Conservation (phyloP, 768 basidiomycete genomes). For the Tricholoma furcatifolium region DNA sequence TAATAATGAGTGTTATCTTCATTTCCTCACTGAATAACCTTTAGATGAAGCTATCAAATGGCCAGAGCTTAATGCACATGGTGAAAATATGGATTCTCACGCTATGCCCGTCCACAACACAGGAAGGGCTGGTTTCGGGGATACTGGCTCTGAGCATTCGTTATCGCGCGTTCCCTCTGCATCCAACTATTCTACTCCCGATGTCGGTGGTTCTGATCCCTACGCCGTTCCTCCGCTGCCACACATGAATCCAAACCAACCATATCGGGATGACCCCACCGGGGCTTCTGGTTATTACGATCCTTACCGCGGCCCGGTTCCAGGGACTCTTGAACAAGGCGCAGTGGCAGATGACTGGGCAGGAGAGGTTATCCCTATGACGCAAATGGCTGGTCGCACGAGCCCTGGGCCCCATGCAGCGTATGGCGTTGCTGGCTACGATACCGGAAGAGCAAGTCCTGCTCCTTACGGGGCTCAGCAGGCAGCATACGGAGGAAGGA, state of each 20-base stretch:
- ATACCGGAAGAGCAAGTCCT: conserved; percentile 34
- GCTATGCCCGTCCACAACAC: conserved; percentile 70
- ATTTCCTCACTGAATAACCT: neutral
- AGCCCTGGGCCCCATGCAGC: conserved; percentile 38
- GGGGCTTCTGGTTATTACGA: conserved; percentile 60
- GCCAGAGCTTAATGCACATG: conserved; percentile 81
- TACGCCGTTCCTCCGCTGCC: conserved; percentile 85
- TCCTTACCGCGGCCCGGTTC: conserved; percentile 78
- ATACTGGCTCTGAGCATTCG: conserved; percentile 59
- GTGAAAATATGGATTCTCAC: conserved; percentile 44
- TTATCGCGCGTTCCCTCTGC: conserved; percentile 51
- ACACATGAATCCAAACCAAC: conserved; percentile 74
- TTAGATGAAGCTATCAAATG: conserved; percentile 86
- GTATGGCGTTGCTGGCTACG: conserved; percentile 32
- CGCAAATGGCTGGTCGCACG: conserved; percentile 46
- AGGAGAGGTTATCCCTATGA: conserved; percentile 75
- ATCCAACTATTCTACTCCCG: conserved; percentile 45
- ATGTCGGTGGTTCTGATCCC: conserved; percentile 57
- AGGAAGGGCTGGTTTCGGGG: conserved; percentile 66
- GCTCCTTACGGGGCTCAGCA: conserved; percentile 40
- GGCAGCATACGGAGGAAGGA: conserved; percentile 38
- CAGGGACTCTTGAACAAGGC: conserved; percentile 59
- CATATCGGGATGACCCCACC: conserved; percentile 72
- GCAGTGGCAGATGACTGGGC: conserved; percentile 34
- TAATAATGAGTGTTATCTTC: conserved; percentile 5